These are phyloP conservation scores for Purpureocillium takamizusanense DNA, from an alignment of 2,329 filamentous ascomycete genomes.

Conservation along the genomic window DNA sequence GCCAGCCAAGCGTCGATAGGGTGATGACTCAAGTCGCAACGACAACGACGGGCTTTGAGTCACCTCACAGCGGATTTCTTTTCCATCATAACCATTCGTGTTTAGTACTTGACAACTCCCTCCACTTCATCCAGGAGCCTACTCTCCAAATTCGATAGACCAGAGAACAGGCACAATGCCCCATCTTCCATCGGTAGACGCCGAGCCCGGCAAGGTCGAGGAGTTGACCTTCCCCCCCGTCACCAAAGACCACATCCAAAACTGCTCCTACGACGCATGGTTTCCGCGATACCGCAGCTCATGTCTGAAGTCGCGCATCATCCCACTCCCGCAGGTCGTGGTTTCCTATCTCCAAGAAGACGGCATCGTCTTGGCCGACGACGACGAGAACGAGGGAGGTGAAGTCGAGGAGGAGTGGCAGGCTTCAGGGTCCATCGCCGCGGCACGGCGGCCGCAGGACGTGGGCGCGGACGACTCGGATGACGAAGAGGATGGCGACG, in stretches of 20 bases:
- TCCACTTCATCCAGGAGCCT: no score
- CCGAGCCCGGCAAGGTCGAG: slow-evolving; percentile 7
- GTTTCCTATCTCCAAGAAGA: slow-evolving; percentile 84
- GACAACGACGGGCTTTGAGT: no score
- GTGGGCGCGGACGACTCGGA: slow-evolving; percentile 34
- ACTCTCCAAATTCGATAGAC: no score
- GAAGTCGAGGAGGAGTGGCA: slow-evolving; percentile 38
- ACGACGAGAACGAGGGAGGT: slow-evolving; percentile 38
- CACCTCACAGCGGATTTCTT: no score
- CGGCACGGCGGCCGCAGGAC: slow-evolving; percentile 19
- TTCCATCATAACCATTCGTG: no score
- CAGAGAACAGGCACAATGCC: slow-evolving; percentile 17
- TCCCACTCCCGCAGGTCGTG: slow-evolving; percentile 68
- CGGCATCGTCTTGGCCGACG: slow-evolving; percentile 78
- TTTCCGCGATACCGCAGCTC: slow-evolving; percentile 73
- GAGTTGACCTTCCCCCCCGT: slow-evolving; percentile 69
- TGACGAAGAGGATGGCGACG: slow-evolving; percentile 44
- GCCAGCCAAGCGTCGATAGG: no score
- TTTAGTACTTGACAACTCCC: no score
- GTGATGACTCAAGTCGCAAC: no score
- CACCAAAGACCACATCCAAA: slow-evolving; percentile 76
- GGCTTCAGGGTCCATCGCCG: slow-evolving; percentile 18
- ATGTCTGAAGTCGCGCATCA: slow-evolving; percentile 77
- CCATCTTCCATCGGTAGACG: slow-evolving; percentile 17
- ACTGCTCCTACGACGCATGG: slow-evolving; percentile 93